phyloP scores from a whole-genome alignment of 371 early-diverging fungal species.

The Actinomucor elegans region DNA sequence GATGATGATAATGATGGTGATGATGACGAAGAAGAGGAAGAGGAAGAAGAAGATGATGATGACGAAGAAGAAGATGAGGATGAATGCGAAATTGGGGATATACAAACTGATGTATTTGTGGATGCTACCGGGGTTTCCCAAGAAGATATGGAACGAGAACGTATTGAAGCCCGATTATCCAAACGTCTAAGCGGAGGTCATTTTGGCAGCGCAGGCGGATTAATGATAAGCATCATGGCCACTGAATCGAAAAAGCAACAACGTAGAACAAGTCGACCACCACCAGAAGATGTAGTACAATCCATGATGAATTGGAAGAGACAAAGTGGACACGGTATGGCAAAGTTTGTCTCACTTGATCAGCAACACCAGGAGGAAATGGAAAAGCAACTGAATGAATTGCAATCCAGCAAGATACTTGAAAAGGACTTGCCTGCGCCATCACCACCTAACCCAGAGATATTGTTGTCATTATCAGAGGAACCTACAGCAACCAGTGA shows the following conservation, averaged over 20 bases:
- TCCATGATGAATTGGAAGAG: slow-evolving; percentile 48
- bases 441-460: slow-evolving; percentile 11
- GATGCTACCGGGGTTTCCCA: slow-evolving; percentile 38
- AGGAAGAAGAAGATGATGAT: slow-evolving; percentile 13
- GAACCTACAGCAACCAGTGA: not conserved
- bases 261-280: slow-evolving; percentile 21
- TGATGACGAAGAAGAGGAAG: slow-evolving; percentile 11
- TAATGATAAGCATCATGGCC: slow-evolving; percentile 35
- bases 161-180: slow-evolving; percentile 27
- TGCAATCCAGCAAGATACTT: not conserved
- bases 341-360: not conserved
- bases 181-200: slow-evolving; percentile 52
- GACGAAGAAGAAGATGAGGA: slow-evolving; percentile 21
- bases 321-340: slow-evolving; percentile 20
- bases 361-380: not conserved
- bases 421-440: slow-evolving; percentile 4
- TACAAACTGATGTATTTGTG: slow-evolving; percentile 38
- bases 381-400: too few relatives aligned
- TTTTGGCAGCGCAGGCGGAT: slow-evolving; percentile 51
- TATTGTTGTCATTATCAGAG: not conserved
- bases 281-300: slow-evolving; percentile 37
- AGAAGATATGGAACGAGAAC: slow-evolving; percentile 45
- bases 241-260: slow-evolving; percentile 8
- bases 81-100: slow-evolving; percentile 25
- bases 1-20: slow-evolving; percentile 4